These are phyloP conservation scores for Gonium pectorale DNA, from an alignment of 139 green algal species.

Conservation along the genomic window DNA sequence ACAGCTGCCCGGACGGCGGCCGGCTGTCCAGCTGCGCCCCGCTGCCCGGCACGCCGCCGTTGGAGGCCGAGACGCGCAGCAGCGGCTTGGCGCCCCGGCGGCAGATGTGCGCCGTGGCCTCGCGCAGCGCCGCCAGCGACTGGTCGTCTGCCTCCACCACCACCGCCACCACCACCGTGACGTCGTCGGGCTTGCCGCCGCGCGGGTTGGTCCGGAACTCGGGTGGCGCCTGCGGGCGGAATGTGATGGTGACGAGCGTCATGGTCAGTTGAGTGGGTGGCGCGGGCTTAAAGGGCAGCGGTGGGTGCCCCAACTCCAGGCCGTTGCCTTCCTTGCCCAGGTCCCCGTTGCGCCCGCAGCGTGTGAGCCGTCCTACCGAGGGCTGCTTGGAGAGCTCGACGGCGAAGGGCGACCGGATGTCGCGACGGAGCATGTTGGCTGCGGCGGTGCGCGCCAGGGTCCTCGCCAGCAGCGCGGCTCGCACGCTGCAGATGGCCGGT, in stretches of 20 bases:
- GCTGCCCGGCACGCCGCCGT: too few species aligned
- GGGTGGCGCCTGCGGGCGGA: neutral
- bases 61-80: too few species aligned
- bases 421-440: slow-evolving; percentile 28
- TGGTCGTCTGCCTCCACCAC: slow-evolving; percentile 50
- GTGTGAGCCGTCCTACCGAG: too few species aligned
- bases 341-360: too few species aligned
- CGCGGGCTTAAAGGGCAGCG: too few species aligned
- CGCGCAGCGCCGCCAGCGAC: neutral
- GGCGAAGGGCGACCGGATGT: slow-evolving; percentile 74
- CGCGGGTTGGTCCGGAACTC: slow-evolving; percentile 54
- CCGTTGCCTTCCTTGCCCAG: too few species aligned
- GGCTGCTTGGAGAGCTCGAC: slow-evolving; percentile 64
- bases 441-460: slow-evolving; percentile 28
- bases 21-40: too few species aligned
- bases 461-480: slow-evolving; percentile 2
- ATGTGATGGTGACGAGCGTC: too few species aligned
- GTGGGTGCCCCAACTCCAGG: too few species aligned
- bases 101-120: neutral
- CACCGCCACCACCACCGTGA: slow-evolving; percentile 81
- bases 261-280: too few species aligned
- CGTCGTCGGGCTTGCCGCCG: slow-evolving; percentile 91
- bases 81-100: too few species aligned
- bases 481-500: neutral
- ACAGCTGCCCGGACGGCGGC: too few species aligned